Evolutionary conservation across 257 asterid genomes (phyloP), one percentile per base, ranked within the genome.

Genomic region (Solanum phureja): DNA sequence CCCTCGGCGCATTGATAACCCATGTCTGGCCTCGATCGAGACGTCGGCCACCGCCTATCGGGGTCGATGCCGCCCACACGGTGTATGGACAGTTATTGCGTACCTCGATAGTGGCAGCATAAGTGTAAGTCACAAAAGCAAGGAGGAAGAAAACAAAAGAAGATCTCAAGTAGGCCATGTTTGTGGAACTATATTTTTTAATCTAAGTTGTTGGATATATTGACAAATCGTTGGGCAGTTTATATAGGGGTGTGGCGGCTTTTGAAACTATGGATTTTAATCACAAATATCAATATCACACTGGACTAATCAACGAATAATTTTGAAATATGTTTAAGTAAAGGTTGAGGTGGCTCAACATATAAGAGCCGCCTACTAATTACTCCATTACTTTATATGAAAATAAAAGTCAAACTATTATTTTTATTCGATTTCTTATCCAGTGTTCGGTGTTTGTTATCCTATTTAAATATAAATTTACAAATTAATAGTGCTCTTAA

Each of bases 81-180:
- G 94, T 87, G 86, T 24, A 88, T 4, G 88, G 93, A n/a, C 94
- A 92, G 4, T 92, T 89, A 86, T 92, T 92, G 2, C 46, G 86
- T 31, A 92, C 56, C 3, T 72, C 86, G 35, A 90, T 69, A 19
- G 49, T 46, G 31, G 90, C 89, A 5, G 92, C 91, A 24, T 84
- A 19, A 37, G 90, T 5, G 31, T 4, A 77, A 37, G 84, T 86
- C n/a, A 81, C 56, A 21, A 81, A 35, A 42, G 88, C 3, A 33
- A 84, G 8, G 3, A 89, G 81, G 69, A 88, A 40, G 34, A 88
- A 73, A 35, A 21, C n/a, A 8, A 76, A 73, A 58, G 86, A 71
- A 11, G 83, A 38, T 49, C 35, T 84, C 14, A 60, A 35, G 21
- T 31, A 11, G 3, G 2, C 72, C 83, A 85, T 64, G 8, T 13